A percentile compares a stretch with the other conserved stretches of the same genome.
phyloP scores from a whole-genome alignment of 1,284 basidiomycete species.

The Gomphus sp. region DNA sequence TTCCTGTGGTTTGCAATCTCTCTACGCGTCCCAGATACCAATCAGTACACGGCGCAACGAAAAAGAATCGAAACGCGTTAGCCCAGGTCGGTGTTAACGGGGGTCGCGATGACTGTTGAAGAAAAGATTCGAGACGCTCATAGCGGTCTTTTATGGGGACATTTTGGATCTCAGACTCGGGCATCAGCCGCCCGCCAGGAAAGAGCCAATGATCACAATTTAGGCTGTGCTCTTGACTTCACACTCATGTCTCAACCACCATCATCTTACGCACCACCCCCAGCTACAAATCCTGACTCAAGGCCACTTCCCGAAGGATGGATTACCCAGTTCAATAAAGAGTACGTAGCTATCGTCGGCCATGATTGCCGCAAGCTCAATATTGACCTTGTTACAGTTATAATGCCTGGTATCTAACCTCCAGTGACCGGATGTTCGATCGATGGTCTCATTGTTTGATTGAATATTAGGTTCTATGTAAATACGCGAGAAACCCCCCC shows the following conservation, averaged over 20 bases:
- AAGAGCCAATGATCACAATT: neutral
- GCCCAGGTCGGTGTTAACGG: conserved; percentile 24
- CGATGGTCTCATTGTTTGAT: neutral
- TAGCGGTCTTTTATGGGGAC: neutral
- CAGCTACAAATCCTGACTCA: conserved; percentile 46
- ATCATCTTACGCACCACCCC: conserved; percentile 21
- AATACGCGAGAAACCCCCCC: conserved; percentile 52
- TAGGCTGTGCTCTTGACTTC: neutral
- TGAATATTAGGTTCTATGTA: conserved; percentile 54
- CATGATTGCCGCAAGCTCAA: conserved; percentile 16
- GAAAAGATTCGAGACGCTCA: conserved; percentile 13
- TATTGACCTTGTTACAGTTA: conserved; percentile 35
- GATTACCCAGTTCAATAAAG: conserved; percentile 57
- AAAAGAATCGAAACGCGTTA: conserved; percentile 17
- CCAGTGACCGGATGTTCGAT: neutral
- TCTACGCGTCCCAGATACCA: conserved; percentile 32
- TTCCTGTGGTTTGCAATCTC: conserved; percentile 26
- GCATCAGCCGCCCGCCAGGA: neutral
- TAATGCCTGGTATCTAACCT: conserved; percentile 40
- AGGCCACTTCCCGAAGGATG: conserved; percentile 46
- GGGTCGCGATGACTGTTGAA: conserved; percentile 54
- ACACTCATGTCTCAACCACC: conserved; percentile 15
- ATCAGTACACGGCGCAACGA: conserved; percentile 14
- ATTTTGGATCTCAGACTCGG: neutral
- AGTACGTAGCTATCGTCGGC: conserved; percentile 33